Base-by-base conservation (phyloP, 306 rosid genomes). In the Arachis stenosperma region DNA sequence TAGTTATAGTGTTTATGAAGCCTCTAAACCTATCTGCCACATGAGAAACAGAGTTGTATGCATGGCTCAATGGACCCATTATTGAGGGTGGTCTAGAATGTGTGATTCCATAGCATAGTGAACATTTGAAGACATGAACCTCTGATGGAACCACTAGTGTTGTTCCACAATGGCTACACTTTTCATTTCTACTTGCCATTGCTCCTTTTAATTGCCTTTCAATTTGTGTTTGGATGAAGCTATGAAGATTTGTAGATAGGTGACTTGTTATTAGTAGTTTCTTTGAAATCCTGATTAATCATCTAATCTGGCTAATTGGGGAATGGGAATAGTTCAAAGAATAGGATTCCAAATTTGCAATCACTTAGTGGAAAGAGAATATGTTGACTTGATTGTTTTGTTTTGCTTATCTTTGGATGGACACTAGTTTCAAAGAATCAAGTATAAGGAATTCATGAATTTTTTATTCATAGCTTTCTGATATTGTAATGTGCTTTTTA, bases 71-170 rank as follows among this genome's bases (percentile, higher is more conserved):
- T 40, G 83, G 39, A 70, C 69, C 47, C n/a, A 29, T 14, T 33
- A 4, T 2, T 33, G 37, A 33, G 11, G 68, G 61, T 56, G 68
- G 65, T 56, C 36, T 55, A 61, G 71, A 3, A n/a, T 6, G 56
- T 13, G 80, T 87, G 67, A 79, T 65, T 70, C 77, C 79, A 58
- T 56, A 63, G 84, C 88, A 87, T n/a, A 67, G 55, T 43, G 82
- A 69, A 59, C 90, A 87, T 70, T 43, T 56, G 39, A 84, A 11
- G 10, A 7, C 70, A 9, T 61, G 81, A 0, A 78, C 71, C 36
- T 58, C 81, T 30, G 69, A 10, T 53, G 88, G 81, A 60, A 84
- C 85, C 40, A 61, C 6, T 51, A 84, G 75, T 64, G 74, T 39
- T 8, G 12, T 46, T 64, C 86, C 86, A 59, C 90, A 87, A 1